Evolutionary conservation across 345 rosid genomes (phyloP), one percentile per base, ranked within the genome.

Genomic region (Citrus australasica): DNA sequence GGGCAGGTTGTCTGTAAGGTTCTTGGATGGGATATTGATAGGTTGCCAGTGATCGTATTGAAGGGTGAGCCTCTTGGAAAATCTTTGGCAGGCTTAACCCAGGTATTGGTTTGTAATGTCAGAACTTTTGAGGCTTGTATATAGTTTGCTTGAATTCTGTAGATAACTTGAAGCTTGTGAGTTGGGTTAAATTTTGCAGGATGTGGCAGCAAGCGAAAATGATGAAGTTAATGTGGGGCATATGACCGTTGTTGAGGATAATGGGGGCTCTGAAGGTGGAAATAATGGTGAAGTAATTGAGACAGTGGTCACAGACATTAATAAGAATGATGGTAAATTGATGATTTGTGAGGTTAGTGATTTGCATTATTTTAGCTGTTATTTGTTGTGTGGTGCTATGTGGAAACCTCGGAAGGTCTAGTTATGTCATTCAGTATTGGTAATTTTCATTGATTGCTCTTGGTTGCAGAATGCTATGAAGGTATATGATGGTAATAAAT

Each of bases 1-100:
- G 89, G 85, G 16, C 82, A 69, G 42, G 91, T 86, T 69, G 76
- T 91, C 32, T 91, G 91, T 66, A 80, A 75, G 77, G 92, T 91
- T 76, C 81, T 91, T 71, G 92, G 89, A 28, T 89, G 90, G 90
- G 90, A 89, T 67, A 17, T 80, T 60, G 81, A 75, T 66, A 82
- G 86, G 76, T 71, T 86, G 77, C 90, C 94, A 6, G 72, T 67
- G 59, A 73, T 89, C 75, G 83, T 87, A 58, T 63, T 73, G 3
- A 87, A 85, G 69, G 85, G 86, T 8, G 82, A 84, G 77, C 85
- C 87, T 7, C 83, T 87, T 71, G 70, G 87, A 65, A 75, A 27
- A 53, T 72, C 82, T 48, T 60, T 84, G 69, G 63, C 24, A 25
- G 69, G 22, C 1, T 67, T 46, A 21, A 14, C 61, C 40, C 83